Evolutionary conservation across 768 basidiomycete genomes (phyloP), one percentile per base, ranked within the genome.

Genomic region (Jaapia argillacea): DNA sequence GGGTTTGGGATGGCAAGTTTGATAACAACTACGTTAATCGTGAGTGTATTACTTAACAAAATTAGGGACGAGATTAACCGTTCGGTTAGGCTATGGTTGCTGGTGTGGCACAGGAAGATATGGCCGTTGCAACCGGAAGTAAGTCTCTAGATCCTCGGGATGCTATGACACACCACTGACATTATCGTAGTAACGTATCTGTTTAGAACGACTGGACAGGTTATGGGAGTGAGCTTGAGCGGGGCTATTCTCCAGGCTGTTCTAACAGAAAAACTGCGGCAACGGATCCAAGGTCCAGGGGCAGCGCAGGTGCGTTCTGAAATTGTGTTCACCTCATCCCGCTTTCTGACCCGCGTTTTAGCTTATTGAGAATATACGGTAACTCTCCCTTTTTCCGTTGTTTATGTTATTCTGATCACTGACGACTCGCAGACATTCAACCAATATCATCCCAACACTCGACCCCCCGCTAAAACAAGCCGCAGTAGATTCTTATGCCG

Each of bases 201-300:
- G 38, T 94, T 93, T 69, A 71, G 93, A 49, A 92, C 90, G 5
- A 85, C 88, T 14, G 93, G 93, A 2, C 94, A 97, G 67, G 96
- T 96, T 20, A 72, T 97, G 43, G 96, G 94, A 26, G 94, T 99
- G 43, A 86, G 87, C 53, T 66, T 93, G 37, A 81, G 81, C 52
- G 87, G 90, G 18, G 83, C 89, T 0, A 59, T 98, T 22, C 65
- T 93, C 24, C 94, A 99, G 62, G 74, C 76, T 4, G 71, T 94
- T 26, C 70, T 99, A 31, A 64, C 81, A 23, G 60, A 67, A 39
- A 77, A 86, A 55, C 67, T 99, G 43, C 74, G 76, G 45, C 63
- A 71, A 48, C 74, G 81, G 41, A 93, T 99, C 51, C 74, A 70
- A 4, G 93, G 88, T 1, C 79, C 85, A 36, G 75, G 71, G 44